Conservation (phyloP, 805 yeast species). For the Komagataella pseudopastoris region DNA sequence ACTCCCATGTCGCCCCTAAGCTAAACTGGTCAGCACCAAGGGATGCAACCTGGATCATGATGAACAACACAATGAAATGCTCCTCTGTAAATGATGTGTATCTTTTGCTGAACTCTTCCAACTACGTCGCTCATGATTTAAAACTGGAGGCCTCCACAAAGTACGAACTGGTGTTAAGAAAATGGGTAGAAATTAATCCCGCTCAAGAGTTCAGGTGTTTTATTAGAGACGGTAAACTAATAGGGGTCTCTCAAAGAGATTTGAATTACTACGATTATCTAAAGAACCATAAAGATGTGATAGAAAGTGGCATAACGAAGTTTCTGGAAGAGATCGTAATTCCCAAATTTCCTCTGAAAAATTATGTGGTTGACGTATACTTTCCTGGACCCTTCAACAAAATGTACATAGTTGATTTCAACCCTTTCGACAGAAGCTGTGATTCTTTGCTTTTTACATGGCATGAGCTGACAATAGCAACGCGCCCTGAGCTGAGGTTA, state of each 20-base stretch:
- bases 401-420: conserved; percentile 69
- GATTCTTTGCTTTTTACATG: conserved; percentile 74
- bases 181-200: conserved; percentile 79
- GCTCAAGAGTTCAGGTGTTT: conserved; percentile 87
- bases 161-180: conserved; percentile 65
- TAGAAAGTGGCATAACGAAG: conserved; percentile 32
- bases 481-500: conserved; percentile 42
- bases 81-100: conserved; percentile 62
- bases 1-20: conserved; percentile 70
- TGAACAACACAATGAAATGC: conserved; percentile 68
- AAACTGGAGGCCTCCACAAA: background rate
- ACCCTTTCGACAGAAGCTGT: conserved; percentile 70
- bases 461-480: conserved; percentile 50
- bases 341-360: conserved; percentile 36
- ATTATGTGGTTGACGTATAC: conserved; percentile 70
- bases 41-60: conserved; percentile 86
- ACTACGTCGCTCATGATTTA: conserved; percentile 77
- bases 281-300: conserved; percentile 29
- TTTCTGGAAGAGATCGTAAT: conserved; percentile 39
- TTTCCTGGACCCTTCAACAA: conserved; percentile 60
- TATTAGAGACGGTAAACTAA: conserved; percentile 44
- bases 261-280: conserved; percentile 70
- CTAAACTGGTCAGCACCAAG: conserved; percentile 96
- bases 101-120: conserved; percentile 71
- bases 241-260: conserved; percentile 81